Conservation (phyloP, 352 stramenopile genomes). For the Phytophthora crassamura region DNA sequence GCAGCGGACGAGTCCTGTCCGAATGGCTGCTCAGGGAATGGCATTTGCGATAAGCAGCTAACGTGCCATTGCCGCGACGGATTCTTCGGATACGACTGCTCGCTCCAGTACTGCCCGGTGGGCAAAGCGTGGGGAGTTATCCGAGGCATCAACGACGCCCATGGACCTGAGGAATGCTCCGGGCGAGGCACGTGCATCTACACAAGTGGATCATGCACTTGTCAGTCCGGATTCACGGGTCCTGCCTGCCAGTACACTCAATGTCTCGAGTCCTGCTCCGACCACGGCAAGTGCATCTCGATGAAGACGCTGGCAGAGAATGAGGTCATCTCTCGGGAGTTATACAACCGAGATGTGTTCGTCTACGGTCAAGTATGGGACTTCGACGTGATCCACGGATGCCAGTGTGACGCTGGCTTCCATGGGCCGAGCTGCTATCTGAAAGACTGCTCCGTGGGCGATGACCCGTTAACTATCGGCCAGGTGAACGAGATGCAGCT, state of each 20-base stretch:
- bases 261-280: slow-evolving; percentile 58
- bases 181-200: slow-evolving; percentile 77
- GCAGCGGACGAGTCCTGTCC: slow-evolving; percentile 44
- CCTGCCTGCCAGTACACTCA: slow-evolving; percentile 67
- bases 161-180: slow-evolving; percentile 59
- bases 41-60: slow-evolving; percentile 61
- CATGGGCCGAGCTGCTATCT: slow-evolving; percentile 55
- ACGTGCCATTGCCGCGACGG: slow-evolving; percentile 63
- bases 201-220: slow-evolving; percentile 74
- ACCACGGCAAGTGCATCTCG: slow-evolving; percentile 69
- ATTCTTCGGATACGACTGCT: slow-evolving; percentile 77
- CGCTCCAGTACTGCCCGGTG: slow-evolving; percentile 48
- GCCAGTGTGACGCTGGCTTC: slow-evolving; percentile 74
- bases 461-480: slow-evolving; percentile 69
- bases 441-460: slow-evolving; percentile 67
- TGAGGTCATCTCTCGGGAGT: slow-evolving; percentile 51
- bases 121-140: slow-evolving; percentile 67
- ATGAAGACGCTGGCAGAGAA: slow-evolving; percentile 68
- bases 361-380: slow-evolving; percentile 74
- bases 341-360: slow-evolving; percentile 54
- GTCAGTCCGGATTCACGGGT: slow-evolving; percentile 82
- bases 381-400: slow-evolving; percentile 78
- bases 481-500: slow-evolving; percentile 76
- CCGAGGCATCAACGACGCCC: slow-evolving; percentile 49
- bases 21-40: slow-evolving; percentile 65